phyloP scores from a whole-genome alignment of 2,329 filamentous ascomycete genomes.

The Colletotrichum neosansevieriae region DNA sequence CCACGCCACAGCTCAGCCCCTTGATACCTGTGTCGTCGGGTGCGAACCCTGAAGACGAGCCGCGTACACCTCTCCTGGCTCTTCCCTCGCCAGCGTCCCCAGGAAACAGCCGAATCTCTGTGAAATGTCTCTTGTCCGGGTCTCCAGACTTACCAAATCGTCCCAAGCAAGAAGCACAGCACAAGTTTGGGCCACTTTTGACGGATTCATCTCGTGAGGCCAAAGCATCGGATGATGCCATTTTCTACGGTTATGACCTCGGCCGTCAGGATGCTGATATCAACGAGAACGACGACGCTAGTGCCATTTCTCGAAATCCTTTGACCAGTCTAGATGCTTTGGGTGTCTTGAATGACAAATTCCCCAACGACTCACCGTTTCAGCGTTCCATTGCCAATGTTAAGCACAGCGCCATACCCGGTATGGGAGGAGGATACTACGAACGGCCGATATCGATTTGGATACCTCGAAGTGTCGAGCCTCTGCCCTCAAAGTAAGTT shows the following conservation, averaged over 20 bases:
- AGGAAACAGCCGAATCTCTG: constrained; percentile 64
- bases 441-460: constrained; percentile 73
- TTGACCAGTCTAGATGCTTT: too few species aligned
- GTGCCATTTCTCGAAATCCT: constrained; percentile 66
- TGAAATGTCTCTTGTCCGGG: constrained; percentile 72
- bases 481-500: constrained; percentile 58
- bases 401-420: constrained; percentile 42
- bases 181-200: constrained; percentile 42
- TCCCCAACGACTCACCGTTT: neutral
- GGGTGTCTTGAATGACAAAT: neutral
- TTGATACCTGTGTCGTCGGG: constrained; percentile 56
- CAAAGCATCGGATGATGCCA: constrained; percentile 49
- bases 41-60: constrained; percentile 53
- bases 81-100: constrained; percentile 43
- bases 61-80: constrained; percentile 42
- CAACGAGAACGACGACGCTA: constrained; percentile 76
- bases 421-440: constrained; percentile 76
- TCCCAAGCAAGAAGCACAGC: constrained; percentile 42
- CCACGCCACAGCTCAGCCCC: constrained; percentile 50
- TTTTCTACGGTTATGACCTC: constrained; percentile 77
- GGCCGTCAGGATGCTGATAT: constrained; percentile 78
- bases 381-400: neutral
- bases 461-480: constrained; percentile 61
- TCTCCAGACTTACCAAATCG: constrained; percentile 52
- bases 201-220: constrained; percentile 26